Evolutionary conservation across 2,329 filamentous ascomycete genomes (phyloP).

Genomic region (Didymella glomerata): DNA sequence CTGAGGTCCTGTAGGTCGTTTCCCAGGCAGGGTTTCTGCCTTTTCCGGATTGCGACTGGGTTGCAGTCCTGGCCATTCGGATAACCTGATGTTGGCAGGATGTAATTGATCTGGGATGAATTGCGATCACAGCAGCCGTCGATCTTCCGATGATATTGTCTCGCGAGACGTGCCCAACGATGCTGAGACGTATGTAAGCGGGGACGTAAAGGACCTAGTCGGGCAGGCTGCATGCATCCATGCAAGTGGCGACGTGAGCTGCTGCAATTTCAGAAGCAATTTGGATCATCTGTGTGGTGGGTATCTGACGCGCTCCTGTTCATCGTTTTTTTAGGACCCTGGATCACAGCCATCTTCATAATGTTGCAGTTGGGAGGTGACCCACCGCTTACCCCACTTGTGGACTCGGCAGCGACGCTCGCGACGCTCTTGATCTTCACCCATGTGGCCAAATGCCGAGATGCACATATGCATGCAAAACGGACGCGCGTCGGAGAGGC

Average conservation of each 20-base stretch:
- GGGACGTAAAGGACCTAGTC: too few species aligned
- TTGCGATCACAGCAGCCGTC: too few species aligned
- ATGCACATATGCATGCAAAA: constrained; percentile 2
- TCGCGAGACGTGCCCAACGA: too few species aligned
- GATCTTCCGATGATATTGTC: too few species aligned
- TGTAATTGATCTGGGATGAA: too few species aligned
- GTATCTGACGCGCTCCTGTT: background rate
- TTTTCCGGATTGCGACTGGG: too few species aligned
- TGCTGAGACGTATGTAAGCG: too few species aligned
- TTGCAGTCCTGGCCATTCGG: too few species aligned
- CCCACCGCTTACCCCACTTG: constrained; percentile 5
- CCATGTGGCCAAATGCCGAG: constrained; percentile 7
- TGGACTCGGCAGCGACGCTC: constrained; percentile 3
- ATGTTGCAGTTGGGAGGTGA: background rate
- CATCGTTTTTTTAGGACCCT: background rate
- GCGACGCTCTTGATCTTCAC: background rate
- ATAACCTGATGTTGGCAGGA: too few species aligned
- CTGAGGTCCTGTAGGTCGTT: too few species aligned
- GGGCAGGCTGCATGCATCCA: background rate
- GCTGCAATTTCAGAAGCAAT: background rate
- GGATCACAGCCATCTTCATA: background rate
- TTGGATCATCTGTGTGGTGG: background rate
- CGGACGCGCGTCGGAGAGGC: background rate
- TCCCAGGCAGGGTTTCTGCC: too few species aligned
- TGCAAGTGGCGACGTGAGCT: background rate